These are phyloP conservation scores for Canariomyces notabilis DNA, from an alignment of 2,329 filamentous ascomycete species.

Conservation along the genomic window DNA sequence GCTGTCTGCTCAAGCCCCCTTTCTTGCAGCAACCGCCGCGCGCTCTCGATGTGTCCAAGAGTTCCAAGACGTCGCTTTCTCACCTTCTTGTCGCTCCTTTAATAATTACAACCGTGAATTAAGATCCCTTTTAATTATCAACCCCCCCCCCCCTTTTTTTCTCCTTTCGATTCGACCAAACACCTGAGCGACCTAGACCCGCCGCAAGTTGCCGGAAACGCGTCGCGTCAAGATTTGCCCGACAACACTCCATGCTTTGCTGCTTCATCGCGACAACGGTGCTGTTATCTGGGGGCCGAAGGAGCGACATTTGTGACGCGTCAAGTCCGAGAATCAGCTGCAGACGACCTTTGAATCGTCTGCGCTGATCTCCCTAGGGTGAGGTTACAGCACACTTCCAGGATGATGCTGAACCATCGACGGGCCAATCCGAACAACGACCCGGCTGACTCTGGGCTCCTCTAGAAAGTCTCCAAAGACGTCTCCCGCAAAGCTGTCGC, in stretches of 20 bases:
- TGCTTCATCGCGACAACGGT: not conserved
- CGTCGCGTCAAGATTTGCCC: conserved; percentile 18
- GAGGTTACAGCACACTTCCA: conserved; percentile 28
- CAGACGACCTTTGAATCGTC: conserved; percentile 55
- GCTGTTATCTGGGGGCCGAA: not conserved
- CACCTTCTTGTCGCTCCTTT: conserved; percentile 26
- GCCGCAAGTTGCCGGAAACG: conserved; percentile 14
- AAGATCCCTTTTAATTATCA: conserved; percentile 18
- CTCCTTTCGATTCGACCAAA: conserved; percentile 15
- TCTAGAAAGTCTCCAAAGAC: conserved; percentile 44
- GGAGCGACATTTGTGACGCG: conserved; percentile 13
- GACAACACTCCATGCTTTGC: conserved; percentile 8
- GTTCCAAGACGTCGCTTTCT: conserved; percentile 15
- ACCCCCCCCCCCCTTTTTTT: conserved; percentile 11
- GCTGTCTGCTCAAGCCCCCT: conserved; percentile 8
- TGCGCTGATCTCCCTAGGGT: conserved; percentile 58
- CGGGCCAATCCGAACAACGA: conserved; percentile 4
- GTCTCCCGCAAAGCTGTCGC: conserved; percentile 48
- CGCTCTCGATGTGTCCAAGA: conserved; percentile 22
- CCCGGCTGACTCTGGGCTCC: conserved; percentile 8
- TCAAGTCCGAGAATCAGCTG: conserved; percentile 47
- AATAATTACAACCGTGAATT: conserved; percentile 12
- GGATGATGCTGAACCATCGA: conserved; percentile 17
- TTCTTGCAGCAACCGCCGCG: conserved; percentile 12
- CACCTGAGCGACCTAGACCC: conserved; percentile 6